These are phyloP conservation scores for Mesembryanthemum crystallinum DNA, from an alignment of 148 eudicot genomes.

Conservation along the genomic window DNA sequence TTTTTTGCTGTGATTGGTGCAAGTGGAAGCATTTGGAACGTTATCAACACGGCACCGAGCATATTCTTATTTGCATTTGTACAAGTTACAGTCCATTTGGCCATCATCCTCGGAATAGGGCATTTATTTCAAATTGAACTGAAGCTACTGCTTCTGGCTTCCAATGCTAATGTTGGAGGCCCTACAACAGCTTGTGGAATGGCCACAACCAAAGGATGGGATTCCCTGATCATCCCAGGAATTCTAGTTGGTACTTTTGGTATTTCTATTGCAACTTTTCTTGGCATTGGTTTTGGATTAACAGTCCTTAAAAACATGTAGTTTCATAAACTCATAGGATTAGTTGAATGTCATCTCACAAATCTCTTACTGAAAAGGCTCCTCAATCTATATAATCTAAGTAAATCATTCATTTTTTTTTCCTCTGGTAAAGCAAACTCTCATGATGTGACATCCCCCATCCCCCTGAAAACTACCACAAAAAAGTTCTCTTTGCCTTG, in stretches of 20 bases:
- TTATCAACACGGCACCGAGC: constrained; percentile 67
- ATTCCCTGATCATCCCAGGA: constrained; percentile 63
- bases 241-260: constrained; percentile 90
- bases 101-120: constrained; percentile 61
- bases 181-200: constrained; percentile 99
- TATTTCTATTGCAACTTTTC: constrained; percentile 75
- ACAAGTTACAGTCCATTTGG: constrained; percentile 71
- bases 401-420: too few relatives aligned
- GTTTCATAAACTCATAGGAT: not conserved
- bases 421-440: too few relatives aligned
- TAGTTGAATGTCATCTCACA: too few relatives aligned
- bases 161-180: constrained; percentile 90
- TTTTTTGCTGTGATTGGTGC: constrained; percentile 92
- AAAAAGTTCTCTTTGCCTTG: too few relatives aligned
- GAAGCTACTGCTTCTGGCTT: constrained; percentile 67
- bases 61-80: constrained; percentile 77
- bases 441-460: too few relatives aligned
- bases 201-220: constrained; percentile 96
- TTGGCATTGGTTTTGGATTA: constrained; percentile 66
- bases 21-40: constrained; percentile 74
- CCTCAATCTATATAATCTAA: too few relatives aligned
- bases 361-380: too few relatives aligned
- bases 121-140: constrained; percentile 53
- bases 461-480: too few relatives aligned
- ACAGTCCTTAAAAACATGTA: constrained; percentile 66